Percentiles rank a stretch among this genome's conserved stretches.
Evolutionary conservation across 1,284 basidiomycete species (phyloP).

Genomic region (Athelia psychrophila): DNA sequence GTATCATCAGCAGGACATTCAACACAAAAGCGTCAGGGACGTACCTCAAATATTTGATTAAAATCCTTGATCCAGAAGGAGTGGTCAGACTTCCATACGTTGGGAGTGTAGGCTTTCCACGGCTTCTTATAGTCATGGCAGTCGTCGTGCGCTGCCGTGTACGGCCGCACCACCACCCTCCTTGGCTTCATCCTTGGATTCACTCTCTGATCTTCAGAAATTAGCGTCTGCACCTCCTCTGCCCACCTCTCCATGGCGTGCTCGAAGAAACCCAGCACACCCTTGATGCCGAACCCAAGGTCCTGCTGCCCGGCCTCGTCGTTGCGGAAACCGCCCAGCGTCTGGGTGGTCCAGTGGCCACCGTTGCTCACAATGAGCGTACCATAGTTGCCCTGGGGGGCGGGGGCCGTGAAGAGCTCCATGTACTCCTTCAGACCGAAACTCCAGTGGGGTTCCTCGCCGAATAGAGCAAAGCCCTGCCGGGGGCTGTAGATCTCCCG

Average conservation of each 20-base stretch:
- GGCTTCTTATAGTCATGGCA: conserved; percentile 47
- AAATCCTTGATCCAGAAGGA: conserved; percentile 58
- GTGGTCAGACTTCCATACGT: conserved; percentile 52
- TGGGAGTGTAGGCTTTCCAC: conserved; percentile 39
- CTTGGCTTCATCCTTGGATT: not conserved
- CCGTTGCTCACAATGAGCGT: conserved; percentile 60
- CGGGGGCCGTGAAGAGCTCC: conserved; percentile 41
- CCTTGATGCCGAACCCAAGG: conserved; percentile 44
- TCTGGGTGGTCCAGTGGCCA: conserved; percentile 63
- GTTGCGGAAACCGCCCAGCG: conserved; percentile 47
- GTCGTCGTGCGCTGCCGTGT: conserved; percentile 61
- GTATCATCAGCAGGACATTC: conserved; percentile 5
- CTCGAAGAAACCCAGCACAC: conserved; percentile 51
- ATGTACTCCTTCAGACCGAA: conserved; percentile 51
- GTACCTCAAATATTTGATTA: conserved; percentile 54
- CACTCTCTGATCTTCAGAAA: conserved; percentile 20
- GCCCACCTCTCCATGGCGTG: conserved; percentile 54
- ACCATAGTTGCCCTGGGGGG: conserved; percentile 49
- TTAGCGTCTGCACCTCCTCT: conserved; percentile 39
- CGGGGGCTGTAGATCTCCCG: conserved; percentile 22
- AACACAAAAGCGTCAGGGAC: not conserved
- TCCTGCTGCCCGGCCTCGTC: conserved; percentile 25
- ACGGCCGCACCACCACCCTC: conserved; percentile 48
- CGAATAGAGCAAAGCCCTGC: conserved; percentile 41
- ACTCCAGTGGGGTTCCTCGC: conserved; percentile 51